These are phyloP conservation scores for Petasospora fabianii DNA, from an alignment of 1,139 yeast genomes.

Conservation along the genomic window DNA sequence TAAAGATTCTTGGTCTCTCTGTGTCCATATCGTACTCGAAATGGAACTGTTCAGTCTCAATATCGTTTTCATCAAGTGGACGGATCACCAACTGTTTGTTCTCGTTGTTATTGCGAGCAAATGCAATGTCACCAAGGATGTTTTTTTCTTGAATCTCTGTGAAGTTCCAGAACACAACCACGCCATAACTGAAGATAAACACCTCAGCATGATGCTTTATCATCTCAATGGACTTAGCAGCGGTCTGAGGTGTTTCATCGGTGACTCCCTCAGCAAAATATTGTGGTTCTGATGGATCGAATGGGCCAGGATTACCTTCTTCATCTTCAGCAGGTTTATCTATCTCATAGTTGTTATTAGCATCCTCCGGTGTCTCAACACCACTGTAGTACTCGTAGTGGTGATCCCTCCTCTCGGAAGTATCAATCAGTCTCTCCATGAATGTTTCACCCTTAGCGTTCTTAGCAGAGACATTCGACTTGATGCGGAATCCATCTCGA, in stretches of 20 bases:
- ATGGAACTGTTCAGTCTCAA: conserved; percentile 92
- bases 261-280: conserved; percentile 42
- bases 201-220: conserved; percentile 81
- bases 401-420: conserved; percentile 82
- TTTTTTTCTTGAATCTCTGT: conserved; percentile 91
- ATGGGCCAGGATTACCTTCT: conserved; percentile 32
- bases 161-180: conserved; percentile 95
- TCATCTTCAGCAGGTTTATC: conserved; percentile 30
- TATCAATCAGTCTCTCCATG: conserved; percentile 75
- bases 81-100: conserved; percentile 49
- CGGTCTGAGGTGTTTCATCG: conserved; percentile 18
- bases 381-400: conserved; percentile 90
- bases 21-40: conserved; percentile 83
- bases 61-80: conserved; percentile 83
- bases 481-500: conserved; percentile 75
- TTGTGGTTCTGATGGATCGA: conserved; percentile 68
- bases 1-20: conserved; percentile 83
- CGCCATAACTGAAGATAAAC: conserved; percentile 88
- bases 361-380: conserved; percentile 64
- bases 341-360: conserved; percentile 46
- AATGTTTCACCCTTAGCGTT: conserved; percentile 55
- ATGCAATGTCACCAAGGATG: conserved; percentile 85
- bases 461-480: conserved; percentile 70
- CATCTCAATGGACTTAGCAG: conserved; percentile 39
- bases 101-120: conserved; percentile 50